Evolutionary conservation across 2,329 filamentous ascomycete genomes (phyloP), one percentile per base, ranked within the genome.

Genomic region (Myriosclerotinia scirpicola): DNA sequence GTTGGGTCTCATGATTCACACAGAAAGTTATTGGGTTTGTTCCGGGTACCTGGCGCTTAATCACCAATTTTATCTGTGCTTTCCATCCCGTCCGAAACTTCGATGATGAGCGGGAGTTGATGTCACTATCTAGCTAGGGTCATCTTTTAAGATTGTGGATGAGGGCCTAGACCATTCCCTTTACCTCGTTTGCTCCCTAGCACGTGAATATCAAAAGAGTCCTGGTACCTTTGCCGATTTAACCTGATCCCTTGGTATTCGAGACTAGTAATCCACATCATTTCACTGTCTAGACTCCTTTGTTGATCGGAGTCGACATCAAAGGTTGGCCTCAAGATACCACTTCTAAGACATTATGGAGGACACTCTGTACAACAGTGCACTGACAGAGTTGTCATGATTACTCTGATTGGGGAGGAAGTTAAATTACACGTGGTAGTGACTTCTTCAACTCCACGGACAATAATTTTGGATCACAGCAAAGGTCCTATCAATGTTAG

Each of bases 1-100:
- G 22, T 40, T 50, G 36, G 54, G 63, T 42, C 22, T 58, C 63
- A 59, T 52, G 54, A 58, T 42, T 52, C 44, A 30, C 38, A 50
- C 12, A 34, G 14, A 44, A 40, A 17, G 8, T 34, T 38, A 36
- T 52, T 59, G 54, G 36, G 44, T 48, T 50, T 17, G 48, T 59
- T 40, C 63, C 44, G 63, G 42, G 63, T 65, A 65, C 63, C 63
- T 65, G 63, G 63, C 63, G 63, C 54, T 65, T 65, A 59, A 40
- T 20, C 44, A 11, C 44, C 20, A 30, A n/a, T 40, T 34, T 60
- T 11, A 52, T 50, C 54, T 65, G 63, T 52, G 63, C 63, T 59
- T 34, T 40, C 44, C 15, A 22, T 46, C 40, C 38, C 26, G 26
- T 63, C 38, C 36, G 22, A 56, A 34, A 44, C n/a, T 38, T 38